Evolutionary conservation across 2,329 filamentous ascomycete species (phyloP), one percentile per base, ranked within the genome.

Genomic region (Ophiostoma sp.): DNA sequence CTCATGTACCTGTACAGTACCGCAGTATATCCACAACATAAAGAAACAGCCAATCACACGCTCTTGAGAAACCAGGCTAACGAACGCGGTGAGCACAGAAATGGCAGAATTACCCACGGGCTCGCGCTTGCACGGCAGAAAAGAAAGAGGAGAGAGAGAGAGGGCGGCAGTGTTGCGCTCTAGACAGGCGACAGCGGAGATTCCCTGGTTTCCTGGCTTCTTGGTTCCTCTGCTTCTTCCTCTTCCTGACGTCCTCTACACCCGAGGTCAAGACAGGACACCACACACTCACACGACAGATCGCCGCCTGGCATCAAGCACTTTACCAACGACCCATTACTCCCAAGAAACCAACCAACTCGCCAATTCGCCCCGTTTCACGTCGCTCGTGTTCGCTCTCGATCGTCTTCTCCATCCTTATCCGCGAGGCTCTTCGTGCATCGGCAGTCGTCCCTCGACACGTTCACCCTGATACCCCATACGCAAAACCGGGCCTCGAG

Each of bases 21-120:
- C 3, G 9, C 2, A 4, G 2, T 1, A 18, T 38, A 18, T 40
- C 60, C 60, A 63, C 40, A 42, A 5, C 1, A 0, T 4, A 2
- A 5, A 18, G 8, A 8, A 18, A 2, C 40, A 42, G 6, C 60
- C 60, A 63, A 44, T 63, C 16, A n/a, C 3, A 42, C 6, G 27
- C 27, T 27, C 4, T 42, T 6, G 3, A 41, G 3, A n/a, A 42
- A 4, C 40, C 36, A 42, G 27, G 60, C 60, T 63, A 42, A 40
- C 16, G 18, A 63, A 63, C 7, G 60, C 60, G 60, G 60, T 63
- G 38, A 63, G 16, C 12, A 16, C 16, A 11, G 40, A 42, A 62
- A 40, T 18, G 60, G 60, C 60, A 65, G 64, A 45, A 52, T 67
- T 41, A n/a, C 16, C 38, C 55, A 60, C 55, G 55, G 55, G 9